Conservation (phyloP, 2,329 filamentous ascomycete genomes). For the Pezicula radicicola region DNA sequence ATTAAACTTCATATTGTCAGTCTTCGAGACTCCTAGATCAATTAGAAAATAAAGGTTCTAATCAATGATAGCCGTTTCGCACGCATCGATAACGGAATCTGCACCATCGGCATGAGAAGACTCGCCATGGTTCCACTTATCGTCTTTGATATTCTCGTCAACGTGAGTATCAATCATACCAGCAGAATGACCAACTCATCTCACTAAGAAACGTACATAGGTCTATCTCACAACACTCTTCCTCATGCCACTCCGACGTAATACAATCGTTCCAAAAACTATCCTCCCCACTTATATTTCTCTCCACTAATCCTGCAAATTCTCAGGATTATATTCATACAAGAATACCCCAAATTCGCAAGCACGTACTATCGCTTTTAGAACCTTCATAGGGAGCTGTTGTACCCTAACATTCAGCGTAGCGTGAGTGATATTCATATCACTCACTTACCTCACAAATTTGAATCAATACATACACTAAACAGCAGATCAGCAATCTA, state of each 20-base stretch:
- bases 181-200: not conserved
- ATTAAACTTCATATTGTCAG: conserved; percentile 60
- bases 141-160: conserved; percentile 56
- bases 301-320: not conserved
- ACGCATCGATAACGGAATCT: conserved; percentile 50
- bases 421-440: conserved; percentile 38
- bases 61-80: conserved; percentile 47
- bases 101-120: conserved; percentile 59
- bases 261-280: conserved; percentile 11
- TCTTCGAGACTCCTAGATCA: not conserved
- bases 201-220: conserved; percentile 1
- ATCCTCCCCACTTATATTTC: not conserved
- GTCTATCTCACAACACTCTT: conserved; percentile 62
- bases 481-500: conserved; percentile 44
- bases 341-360: conserved; percentile 40
- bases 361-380: conserved; percentile 49
- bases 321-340: conserved; percentile 52
- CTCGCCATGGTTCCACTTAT: conserved; percentile 60
- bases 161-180: conserved; percentile 28
- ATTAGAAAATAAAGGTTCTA: not conserved
- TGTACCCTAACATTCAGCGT: conserved; percentile 56
- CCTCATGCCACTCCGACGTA: conserved; percentile 55
- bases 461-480: too few species aligned
- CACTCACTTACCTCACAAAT: too few species aligned
- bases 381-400: conserved; percentile 57